These are phyloP conservation scores for Ganoderma lucidum DNA, from an alignment of 1,284 basidiomycete genomes.

Conservation along the genomic window DNA sequence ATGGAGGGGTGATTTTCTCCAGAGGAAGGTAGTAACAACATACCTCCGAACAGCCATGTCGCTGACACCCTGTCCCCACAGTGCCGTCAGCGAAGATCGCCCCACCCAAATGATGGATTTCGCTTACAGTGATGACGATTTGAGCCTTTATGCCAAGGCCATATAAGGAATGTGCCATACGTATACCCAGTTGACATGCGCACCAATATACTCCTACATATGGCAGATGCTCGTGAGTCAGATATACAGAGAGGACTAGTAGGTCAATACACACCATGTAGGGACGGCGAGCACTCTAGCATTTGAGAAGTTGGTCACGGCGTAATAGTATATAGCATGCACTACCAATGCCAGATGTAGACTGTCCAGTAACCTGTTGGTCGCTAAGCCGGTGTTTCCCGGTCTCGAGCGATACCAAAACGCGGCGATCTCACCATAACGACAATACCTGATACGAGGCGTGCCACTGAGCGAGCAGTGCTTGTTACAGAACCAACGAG, in stretches of 20 bases:
- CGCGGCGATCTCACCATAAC: slow-evolving; percentile 22
- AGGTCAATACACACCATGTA: slow-evolving; percentile 21
- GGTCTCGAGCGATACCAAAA: no score
- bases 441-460: slow-evolving; percentile 24
- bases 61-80: slow-evolving; percentile 28
- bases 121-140: slow-evolving; percentile 27
- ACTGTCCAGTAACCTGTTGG: slow-evolving; percentile 29
- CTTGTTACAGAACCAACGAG: neutral
- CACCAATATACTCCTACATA: slow-evolving; percentile 30
- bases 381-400: neutral
- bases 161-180: neutral
- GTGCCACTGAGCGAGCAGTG: neutral
- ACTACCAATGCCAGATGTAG: slow-evolving; percentile 30
- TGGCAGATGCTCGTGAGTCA: neutral
- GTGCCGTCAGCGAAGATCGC: neutral
- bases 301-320: slow-evolving; percentile 28
- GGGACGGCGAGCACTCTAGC: slow-evolving; percentile 22
- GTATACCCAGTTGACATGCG: neutral
- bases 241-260: neutral
- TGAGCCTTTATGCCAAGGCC: slow-evolving; percentile 14
- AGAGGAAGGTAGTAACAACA: neutral
- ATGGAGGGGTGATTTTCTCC: neutral
- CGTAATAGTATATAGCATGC: slow-evolving; percentile 32
- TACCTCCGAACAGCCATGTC: slow-evolving; percentile 30
- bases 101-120: neutral